These are phyloP conservation scores for Bauhinia variegata DNA, from an alignment of 306 rosid genomes.

Conservation along the genomic window DNA sequence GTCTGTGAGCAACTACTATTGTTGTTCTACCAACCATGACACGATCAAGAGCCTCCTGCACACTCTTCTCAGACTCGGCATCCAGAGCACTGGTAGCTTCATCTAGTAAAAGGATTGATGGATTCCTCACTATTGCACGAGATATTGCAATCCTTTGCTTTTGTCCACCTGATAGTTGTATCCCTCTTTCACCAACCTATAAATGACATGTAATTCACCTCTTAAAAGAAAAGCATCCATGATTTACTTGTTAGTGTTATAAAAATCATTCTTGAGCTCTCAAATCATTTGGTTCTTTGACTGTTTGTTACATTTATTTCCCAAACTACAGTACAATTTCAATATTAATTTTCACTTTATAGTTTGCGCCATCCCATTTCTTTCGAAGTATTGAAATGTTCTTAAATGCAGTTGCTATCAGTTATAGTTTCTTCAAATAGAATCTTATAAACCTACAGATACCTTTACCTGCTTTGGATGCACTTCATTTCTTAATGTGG, in stretches of 20 bases:
- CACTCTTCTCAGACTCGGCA: constrained; percentile 94
- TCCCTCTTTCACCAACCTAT: constrained; percentile 98
- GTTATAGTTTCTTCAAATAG: constrained; percentile 7
- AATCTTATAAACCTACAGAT: neutral
- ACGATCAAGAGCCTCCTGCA: constrained; percentile 96
- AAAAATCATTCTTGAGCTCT: neutral
- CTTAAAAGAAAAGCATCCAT: constrained; percentile 4
- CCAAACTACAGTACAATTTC: neutral
- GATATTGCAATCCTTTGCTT: constrained; percentile 95
- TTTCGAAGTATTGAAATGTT: neutral
- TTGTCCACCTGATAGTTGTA: constrained; percentile 95
- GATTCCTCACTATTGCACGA: constrained; percentile 89
- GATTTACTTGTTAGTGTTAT: neutral
- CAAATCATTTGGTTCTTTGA: neutral
- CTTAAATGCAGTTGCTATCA: neutral
- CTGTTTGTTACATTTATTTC: neutral
- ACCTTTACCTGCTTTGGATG: neutral
- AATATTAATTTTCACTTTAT: too few relatives aligned
- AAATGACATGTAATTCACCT: constrained; percentile 28
- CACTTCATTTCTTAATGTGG: neutral
- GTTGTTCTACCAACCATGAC: constrained; percentile 97
- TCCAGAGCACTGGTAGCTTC: constrained; percentile 98
- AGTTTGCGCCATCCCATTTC: too few relatives aligned
- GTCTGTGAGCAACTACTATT: constrained; percentile 88
- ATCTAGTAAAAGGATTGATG: constrained; percentile 78